A percentile compares a stretch with the other conserved stretches of the same genome.
These are phyloP conservation scores for Lachnum nothofagi DNA, from an alignment of 2,329 filamentous ascomycete genomes.

Conservation along the genomic window DNA sequence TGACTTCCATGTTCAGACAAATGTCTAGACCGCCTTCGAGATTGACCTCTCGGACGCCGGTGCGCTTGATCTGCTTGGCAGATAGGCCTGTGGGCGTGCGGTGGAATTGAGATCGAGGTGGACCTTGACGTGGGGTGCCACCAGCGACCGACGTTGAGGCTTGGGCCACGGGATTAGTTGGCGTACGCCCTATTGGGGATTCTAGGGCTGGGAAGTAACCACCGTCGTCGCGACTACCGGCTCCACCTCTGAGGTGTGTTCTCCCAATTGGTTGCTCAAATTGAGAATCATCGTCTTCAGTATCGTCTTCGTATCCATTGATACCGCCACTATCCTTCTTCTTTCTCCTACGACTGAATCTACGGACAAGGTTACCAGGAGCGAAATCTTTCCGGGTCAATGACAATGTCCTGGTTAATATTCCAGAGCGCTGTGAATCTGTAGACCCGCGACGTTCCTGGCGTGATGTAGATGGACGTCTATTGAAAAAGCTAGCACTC, in stretches of 20 bases:
- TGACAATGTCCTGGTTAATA: slow-evolving; percentile 55
- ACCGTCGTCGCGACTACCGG: slow-evolving; percentile 43
- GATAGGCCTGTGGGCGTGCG: slow-evolving; percentile 67
- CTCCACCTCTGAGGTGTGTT: slow-evolving; percentile 33
- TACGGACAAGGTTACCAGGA: slow-evolving; percentile 41
- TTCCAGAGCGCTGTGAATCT: slow-evolving; percentile 35
- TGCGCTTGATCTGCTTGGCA: slow-evolving; percentile 53
- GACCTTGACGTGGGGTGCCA: slow-evolving; percentile 12
- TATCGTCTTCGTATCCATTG: slow-evolving; percentile 49
- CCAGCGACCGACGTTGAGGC: slow-evolving; percentile 25
- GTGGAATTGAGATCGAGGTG: slow-evolving; percentile 44
- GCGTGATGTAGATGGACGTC: slow-evolving; percentile 40
- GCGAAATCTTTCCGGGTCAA: slow-evolving; percentile 50
- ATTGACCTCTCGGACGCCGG: slow-evolving; percentile 59
- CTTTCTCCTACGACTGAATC: slow-evolving; percentile 39
- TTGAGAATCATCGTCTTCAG: slow-evolving; percentile 20
- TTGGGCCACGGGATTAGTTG: slow-evolving; percentile 14
- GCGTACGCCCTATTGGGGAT: slow-evolving; percentile 11
- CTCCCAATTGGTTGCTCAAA: slow-evolving; percentile 9
- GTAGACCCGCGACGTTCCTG: slow-evolving; percentile 37
- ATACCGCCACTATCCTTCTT: slow-evolving; percentile 46
- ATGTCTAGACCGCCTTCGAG: slow-evolving; percentile 82
- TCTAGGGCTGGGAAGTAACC: slow-evolving; percentile 43
- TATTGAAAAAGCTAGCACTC: slow-evolving; percentile 33
- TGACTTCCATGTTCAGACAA: slow-evolving; percentile 83